Evolutionary conservation across 2,329 filamentous ascomycete species (phyloP), one percentile per base, ranked within the genome.

Genomic region (Diaporthe sp.): DNA sequence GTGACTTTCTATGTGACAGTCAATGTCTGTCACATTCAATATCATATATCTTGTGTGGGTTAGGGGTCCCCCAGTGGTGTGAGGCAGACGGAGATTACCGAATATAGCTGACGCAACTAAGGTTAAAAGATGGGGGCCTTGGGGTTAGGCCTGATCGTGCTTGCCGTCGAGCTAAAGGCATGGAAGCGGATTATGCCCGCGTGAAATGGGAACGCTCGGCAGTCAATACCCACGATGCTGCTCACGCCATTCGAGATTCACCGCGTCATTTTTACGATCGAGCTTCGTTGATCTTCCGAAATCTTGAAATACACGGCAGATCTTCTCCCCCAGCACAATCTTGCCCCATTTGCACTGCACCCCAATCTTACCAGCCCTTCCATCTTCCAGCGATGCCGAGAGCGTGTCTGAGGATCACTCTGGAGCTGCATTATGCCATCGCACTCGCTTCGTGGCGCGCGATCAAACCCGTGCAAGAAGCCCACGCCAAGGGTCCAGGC

Each of bases 261-360:
- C 46, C 49, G 65, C 65, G 49, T 69, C 65, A 69, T 42, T 28
- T 51, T 55, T 28, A 9, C 34, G 65, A 69, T 69, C 65, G 46
- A 28, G 65, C 65, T 69, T 69, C 49, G 65, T 42, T 69, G 65
- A 69, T 69, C 65, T 69, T 69, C 65, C 65, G 65, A 55, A 69
- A 69, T 51, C 65, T 69, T 69, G 65, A 39, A 55, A 69, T 28
- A 13, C 44, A 69, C 49, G 46, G 46, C 65, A 39, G 65, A 69
- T 69, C 65, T 25, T n/a, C 49, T 42, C 65, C 34, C 34, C 65
- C 34, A 28, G n/a, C 7, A 49, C 65, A 42, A 55, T 55, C 4
- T 31, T 9, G 34, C 46, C 49, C 65, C 65, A 53, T 55, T n/a
- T 55, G n/a, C 49, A 42, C 34, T 69, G 49, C 65, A 55, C 17